Percentiles rank a stretch among this genome's conserved stretches.
phyloP scores from a whole-genome alignment of 1,284 basidiomycete species.

The Sparassis latifolia region DNA sequence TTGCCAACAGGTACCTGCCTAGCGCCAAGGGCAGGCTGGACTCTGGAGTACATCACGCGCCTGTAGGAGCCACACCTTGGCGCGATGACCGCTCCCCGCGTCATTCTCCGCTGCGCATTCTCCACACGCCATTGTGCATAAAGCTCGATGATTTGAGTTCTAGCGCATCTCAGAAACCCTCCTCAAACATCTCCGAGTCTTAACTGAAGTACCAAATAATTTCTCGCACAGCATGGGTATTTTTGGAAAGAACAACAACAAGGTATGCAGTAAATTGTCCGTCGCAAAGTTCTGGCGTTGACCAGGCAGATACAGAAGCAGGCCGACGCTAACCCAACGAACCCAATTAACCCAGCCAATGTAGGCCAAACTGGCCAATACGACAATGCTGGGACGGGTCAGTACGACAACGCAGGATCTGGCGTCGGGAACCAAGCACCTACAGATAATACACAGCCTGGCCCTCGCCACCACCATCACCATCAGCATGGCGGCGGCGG shows the following conservation, averaged over 20 bases:
- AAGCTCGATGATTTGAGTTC: no score
- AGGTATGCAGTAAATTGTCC: background rate
- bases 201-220: background rate
- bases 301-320: background rate
- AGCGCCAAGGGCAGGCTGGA: background rate
- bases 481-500: background rate
- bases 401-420: background rate
- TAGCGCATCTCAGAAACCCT: no score
- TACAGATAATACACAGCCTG: background rate
- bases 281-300: background rate
- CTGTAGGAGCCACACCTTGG: background rate
- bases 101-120: no score
- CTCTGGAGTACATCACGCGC: background rate
- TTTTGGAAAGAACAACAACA: background rate
- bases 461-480: background rate
- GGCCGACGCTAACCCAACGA: background rate
- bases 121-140: no score
- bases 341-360: no score
- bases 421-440: no score
- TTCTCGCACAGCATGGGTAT: background rate
- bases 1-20: background rate
- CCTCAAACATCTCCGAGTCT: no score
- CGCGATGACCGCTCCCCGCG: no score
- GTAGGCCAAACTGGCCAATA: no score
- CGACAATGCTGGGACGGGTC: no score